Base-by-base conservation (phyloP, 768 basidiomycete genomes). In the Podaxis sp. region DNA sequence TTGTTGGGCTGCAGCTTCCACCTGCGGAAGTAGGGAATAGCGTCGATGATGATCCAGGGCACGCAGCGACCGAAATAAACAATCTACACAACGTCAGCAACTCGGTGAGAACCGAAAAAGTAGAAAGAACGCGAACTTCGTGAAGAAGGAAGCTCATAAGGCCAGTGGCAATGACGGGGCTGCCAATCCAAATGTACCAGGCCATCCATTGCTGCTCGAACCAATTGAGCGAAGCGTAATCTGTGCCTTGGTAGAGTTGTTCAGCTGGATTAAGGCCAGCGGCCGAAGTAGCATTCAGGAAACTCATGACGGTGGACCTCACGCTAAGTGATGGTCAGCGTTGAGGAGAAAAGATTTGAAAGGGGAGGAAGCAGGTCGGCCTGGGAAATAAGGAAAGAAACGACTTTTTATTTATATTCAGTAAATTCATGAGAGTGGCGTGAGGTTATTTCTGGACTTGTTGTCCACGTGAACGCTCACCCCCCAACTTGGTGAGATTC, bases 11-110 rank as follows among this genome's bases (percentile, higher is more conserved):
- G 96, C 3, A 98, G 79, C 73, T 98, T 98, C 91, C 91, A 98
- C 74, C 84, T 81, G 50, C 84, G 83, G 77, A 98, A 99, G 77
- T 93, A 98, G 0, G 94, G 94, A 36, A 95, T 92, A 1, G 87
- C 78, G 74, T 99, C 97, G 71, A 98, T 88, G 74, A 97, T 90
- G 66, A 98, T 89, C 93, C 94, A 97, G 0, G 95, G 97, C 16
- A 98, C 73, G 64, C 89, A 88, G 23, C 97, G 90, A 40, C 96
- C 97, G 69, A 99, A 99, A 77, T 99, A 99, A 7, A 98, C 93
- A 68, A 94, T 74, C 95, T 97, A 63, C 2, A 27, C 11, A 48
- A 35, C 25, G 32, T 50, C 21, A 59, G 11, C 27, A 50, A 25
- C 7, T 10, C 10, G 14, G 57, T 60, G 9, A 46, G 50, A 11